A percentile compares a stretch with the other conserved stretches of the same genome.
Conservation (phyloP, 495 filamentous ascomycete genomes). For the Neurospora sp. region DNA sequence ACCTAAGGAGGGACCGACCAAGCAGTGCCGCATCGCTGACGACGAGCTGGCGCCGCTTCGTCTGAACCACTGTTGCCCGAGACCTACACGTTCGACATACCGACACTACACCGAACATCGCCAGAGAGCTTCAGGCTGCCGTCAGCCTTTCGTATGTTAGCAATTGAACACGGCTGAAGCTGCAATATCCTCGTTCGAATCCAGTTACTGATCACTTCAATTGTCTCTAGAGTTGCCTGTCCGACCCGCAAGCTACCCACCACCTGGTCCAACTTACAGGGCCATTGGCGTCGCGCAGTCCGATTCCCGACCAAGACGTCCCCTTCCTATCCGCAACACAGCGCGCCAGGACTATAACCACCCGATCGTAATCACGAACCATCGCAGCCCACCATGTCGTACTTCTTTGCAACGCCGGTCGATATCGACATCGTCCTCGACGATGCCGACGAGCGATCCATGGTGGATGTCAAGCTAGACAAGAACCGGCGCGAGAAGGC, state of each 20-base stretch:
- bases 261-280: neutral
- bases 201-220: neutral
- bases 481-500: constrained; percentile 95
- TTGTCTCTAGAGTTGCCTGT: neutral
- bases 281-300: neutral
- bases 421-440: constrained; percentile 98
- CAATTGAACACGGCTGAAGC: neutral
- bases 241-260: neutral
- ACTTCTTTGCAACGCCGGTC: constrained; percentile 95
- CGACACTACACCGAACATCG: neutral
- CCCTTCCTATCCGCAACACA: neutral
- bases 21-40: neutral
- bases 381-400: constrained; percentile 52
- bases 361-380: neutral
- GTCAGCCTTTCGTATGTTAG: neutral
- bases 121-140: neutral
- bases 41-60: neutral
- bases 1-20: neutral
- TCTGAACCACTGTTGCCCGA: neutral
- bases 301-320: neutral
- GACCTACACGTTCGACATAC: neutral
- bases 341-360: neutral
- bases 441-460: constrained; percentile 83
- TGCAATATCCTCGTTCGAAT: neutral
- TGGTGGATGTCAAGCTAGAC: constrained; percentile 95